Conservation (phyloP, 2,329 filamentous ascomycete genomes). For the Tothia fuscella region DNA sequence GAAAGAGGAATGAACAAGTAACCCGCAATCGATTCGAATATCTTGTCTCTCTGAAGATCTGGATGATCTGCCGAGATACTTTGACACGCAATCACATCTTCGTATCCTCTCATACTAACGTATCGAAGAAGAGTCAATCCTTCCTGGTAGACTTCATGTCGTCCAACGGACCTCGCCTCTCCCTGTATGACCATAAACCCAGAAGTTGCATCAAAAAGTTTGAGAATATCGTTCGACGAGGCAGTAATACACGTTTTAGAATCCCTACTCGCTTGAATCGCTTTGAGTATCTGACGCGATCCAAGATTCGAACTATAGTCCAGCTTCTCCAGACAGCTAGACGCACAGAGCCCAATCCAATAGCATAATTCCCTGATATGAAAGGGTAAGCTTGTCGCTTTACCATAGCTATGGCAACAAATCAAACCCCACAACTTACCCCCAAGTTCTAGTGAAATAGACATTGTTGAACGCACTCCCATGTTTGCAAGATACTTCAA, state of each 20-base stretch:
- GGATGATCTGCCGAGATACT: slow-evolving; percentile 68
- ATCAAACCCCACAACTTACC: slow-evolving; percentile 79
- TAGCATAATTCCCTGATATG: slow-evolving; percentile 87
- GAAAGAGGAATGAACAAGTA: slow-evolving; percentile 73
- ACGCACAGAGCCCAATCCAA: slow-evolving; percentile 72
- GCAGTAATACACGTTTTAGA: slow-evolving; percentile 83
- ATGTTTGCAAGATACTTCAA: slow-evolving; percentile 80
- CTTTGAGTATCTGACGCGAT: slow-evolving; percentile 78
- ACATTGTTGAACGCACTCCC: slow-evolving; percentile 89
- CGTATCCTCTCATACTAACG: slow-evolving; percentile 60
- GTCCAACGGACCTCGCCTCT: slow-evolving; percentile 75
- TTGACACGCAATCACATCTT: slow-evolving; percentile 64
- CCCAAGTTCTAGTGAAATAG: slow-evolving; percentile 80
- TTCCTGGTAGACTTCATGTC: slow-evolving; percentile 65
- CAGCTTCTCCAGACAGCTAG: slow-evolving; percentile 73
- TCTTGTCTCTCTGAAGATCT: slow-evolving; percentile 65
- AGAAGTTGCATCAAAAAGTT: slow-evolving; percentile 76
- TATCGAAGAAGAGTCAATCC: slow-evolving; percentile 76
- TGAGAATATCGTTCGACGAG: slow-evolving; percentile 73
- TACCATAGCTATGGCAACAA: slow-evolving; percentile 72
- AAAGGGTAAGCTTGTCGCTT: slow-evolving; percentile 79
- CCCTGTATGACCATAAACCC: slow-evolving; percentile 72
- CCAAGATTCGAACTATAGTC: slow-evolving; percentile 77
- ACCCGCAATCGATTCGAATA: slow-evolving; percentile 66
- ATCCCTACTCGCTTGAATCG: slow-evolving; percentile 65